phyloP scores from a whole-genome alignment of 2,329 filamentous ascomycete species.

The Colletotrichum cuscutae region DNA sequence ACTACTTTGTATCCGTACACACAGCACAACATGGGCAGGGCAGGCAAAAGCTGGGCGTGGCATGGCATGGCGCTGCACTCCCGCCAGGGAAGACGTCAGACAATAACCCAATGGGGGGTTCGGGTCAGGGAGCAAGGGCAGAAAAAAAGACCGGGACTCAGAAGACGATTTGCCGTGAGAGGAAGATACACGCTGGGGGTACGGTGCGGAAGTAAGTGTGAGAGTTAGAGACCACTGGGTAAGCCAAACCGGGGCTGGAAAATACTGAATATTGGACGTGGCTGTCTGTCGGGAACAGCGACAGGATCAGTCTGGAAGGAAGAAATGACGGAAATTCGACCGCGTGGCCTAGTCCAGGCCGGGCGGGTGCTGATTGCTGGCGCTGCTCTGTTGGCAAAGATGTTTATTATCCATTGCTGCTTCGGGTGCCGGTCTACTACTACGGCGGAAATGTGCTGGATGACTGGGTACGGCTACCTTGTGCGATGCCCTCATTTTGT shows the following conservation, averaged over 20 bases:
- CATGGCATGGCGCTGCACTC: conserved; percentile 10
- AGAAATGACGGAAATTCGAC: neutral
- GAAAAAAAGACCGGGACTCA: conserved; percentile 3
- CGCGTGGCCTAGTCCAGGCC: neutral
- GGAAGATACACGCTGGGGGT: neutral
- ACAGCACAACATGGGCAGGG: conserved; percentile 8
- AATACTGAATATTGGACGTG: neutral
- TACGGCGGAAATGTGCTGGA: neutral
- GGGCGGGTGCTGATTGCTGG: neutral
- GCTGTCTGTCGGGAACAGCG: neutral
- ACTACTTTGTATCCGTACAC: neutral
- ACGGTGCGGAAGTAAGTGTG: conserved; percentile 1
- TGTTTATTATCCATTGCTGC: neutral
- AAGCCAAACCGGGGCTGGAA: neutral
- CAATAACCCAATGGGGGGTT: neutral
- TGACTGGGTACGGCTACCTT: conserved; percentile 1
- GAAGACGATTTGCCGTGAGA: neutral
- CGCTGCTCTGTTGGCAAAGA: neutral
- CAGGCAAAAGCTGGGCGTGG: conserved; percentile 4
- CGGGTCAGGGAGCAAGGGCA: conserved; percentile 5
- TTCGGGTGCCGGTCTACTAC: conserved; percentile 7
- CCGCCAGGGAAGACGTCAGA: conserved; percentile 19
- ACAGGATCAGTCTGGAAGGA: neutral
- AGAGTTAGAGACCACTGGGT: neutral
- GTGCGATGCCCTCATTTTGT: neutral